Evolutionary conservation across 805 yeast species (phyloP).

Genomic region (Candida silvicultrix): DNA sequence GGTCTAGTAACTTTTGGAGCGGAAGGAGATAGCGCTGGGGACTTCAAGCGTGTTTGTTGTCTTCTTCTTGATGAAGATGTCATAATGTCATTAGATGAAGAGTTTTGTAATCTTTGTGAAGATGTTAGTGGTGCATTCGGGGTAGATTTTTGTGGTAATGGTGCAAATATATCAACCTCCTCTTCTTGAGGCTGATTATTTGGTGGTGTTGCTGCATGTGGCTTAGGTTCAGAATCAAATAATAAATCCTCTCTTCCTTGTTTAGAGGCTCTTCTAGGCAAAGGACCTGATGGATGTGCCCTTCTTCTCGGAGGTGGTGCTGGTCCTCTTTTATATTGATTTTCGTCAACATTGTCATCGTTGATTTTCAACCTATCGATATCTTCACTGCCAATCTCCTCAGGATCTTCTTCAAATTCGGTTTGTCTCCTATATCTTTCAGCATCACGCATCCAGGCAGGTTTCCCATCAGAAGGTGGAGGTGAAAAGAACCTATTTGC

Average conservation of each 20-base stretch:
- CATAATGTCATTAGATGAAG: conserved; percentile 11
- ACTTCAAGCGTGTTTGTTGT: background rate
- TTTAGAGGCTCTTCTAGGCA: background rate
- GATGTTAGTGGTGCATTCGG: background rate
- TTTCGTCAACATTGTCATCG: background rate
- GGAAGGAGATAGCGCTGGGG: conserved; percentile 1
- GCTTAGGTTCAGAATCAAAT: conserved; percentile 1
- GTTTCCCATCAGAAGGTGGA: conserved; percentile 33
- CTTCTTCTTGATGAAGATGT: conserved; percentile 21
- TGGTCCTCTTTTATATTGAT: background rate
- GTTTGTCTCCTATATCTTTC: conserved; percentile 33
- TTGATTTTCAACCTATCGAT: conserved; percentile 7
- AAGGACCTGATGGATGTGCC: background rate
- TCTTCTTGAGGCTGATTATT: conserved; percentile 1
- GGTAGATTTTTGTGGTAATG: background rate
- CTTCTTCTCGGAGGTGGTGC: conserved; percentile 1
- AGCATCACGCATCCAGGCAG: conserved; percentile 74
- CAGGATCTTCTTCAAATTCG: conserved; percentile 39
- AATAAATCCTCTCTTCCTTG: background rate
- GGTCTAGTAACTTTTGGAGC: conserved; percentile 7
- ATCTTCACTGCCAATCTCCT: conserved; percentile 31
- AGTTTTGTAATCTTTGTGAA: conserved; percentile 1
- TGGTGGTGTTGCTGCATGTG: conserved; percentile 6
- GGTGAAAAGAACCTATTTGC: conserved; percentile 26
- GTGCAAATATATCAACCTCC: conserved; percentile 8